A percentile compares a stretch with the other conserved stretches of the same genome.
phyloP scores from a whole-genome alignment of 495 filamentous ascomycete genomes.

The Neurospora tetrasperma region DNA sequence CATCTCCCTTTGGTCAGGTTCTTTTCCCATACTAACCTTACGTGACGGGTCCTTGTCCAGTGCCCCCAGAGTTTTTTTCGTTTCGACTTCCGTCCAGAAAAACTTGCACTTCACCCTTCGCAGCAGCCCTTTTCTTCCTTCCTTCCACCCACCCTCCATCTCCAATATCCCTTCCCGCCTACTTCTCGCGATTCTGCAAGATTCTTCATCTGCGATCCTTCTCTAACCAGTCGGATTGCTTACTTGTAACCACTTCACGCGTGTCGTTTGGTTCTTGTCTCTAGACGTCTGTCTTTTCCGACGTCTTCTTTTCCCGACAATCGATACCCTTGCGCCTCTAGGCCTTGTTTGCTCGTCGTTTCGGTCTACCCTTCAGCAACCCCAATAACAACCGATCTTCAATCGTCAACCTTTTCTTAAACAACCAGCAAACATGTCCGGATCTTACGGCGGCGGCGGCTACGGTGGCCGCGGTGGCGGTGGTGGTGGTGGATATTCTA shows the following conservation, averaged over 20 bases:
- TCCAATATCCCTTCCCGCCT: not conserved
- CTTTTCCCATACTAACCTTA: not conserved
- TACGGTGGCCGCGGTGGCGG: conserved; percentile 44
- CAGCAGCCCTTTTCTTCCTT: not conserved
- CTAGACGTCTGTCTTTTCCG: not conserved
- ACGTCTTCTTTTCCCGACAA: not conserved
- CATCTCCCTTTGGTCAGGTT: not conserved
- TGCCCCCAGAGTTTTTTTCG: not conserved
- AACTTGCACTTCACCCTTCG: not conserved
- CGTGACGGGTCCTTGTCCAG: not conserved
- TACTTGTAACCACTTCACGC: not conserved
- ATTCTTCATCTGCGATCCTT: not conserved
- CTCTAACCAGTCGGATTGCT: not conserved
- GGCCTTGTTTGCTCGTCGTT: not conserved
- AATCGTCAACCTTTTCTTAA: not conserved
- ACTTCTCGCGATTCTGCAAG: not conserved
- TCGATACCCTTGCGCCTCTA: not conserved
- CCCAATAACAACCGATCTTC: not conserved
- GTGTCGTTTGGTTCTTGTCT: not conserved
- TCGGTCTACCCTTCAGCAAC: not conserved
- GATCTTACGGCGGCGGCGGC: conserved; percentile 43
- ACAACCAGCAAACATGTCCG: conserved; percentile 19
- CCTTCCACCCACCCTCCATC: not conserved
- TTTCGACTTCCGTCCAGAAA: not conserved
- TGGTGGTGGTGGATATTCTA: conserved; percentile 31